Conservation (phyloP, 2,329 filamentous ascomycete genomes). For the Trichoderma asperellum region DNA sequence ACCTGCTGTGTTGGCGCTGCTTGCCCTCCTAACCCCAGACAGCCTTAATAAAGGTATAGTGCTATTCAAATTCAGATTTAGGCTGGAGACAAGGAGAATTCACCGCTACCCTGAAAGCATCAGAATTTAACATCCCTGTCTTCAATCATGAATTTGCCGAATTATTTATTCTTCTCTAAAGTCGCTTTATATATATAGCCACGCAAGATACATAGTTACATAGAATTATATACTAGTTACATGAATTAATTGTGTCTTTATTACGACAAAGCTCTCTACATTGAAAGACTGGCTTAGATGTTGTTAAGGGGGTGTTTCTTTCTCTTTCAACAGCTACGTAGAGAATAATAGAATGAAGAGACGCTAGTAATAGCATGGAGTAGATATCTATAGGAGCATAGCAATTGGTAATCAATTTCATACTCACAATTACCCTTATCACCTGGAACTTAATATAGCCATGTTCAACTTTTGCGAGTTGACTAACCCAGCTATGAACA, state of each 20-base stretch:
- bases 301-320: too few species aligned
- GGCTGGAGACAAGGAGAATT: neutral
- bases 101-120: neutral
- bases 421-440: too few species aligned
- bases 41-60: neutral
- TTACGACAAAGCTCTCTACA: neutral
- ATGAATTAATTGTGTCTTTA: neutral
- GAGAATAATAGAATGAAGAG: too few species aligned
- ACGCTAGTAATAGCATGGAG: too few species aligned
- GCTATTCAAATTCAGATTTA: neutral
- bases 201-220: neutral
- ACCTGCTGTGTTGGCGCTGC: slow-evolving; percentile 2
- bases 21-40: slow-evolving; percentile 11
- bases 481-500: neutral
- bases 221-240: neutral
- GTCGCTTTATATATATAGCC: neutral
- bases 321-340: too few species aligned
- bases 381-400: too few species aligned
- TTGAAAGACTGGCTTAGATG: too few species aligned
- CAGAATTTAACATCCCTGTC: neutral
- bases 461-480: too few species aligned
- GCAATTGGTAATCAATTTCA: too few species aligned
- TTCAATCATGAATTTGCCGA: neutral
- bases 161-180: neutral
- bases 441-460: too few species aligned